A percentile compares a stretch with the other conserved stretches of the same genome.
Conservation (phyloP, 306 rosid species). For the Castanea sativa region DNA sequence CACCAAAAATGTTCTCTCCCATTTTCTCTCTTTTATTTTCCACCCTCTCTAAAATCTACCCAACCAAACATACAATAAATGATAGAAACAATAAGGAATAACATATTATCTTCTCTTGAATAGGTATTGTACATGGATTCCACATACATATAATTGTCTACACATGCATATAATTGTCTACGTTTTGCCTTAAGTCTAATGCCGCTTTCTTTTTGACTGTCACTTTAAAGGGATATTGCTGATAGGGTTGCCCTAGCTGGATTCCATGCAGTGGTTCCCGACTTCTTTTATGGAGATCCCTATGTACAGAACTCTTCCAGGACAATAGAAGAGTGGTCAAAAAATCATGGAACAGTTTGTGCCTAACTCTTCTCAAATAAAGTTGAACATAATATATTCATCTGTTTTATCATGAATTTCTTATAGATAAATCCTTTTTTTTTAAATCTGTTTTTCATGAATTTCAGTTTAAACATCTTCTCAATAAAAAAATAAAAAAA, state of each 20-base stretch:
- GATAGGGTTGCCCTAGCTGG: slow-evolving; percentile 1
- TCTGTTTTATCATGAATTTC: background rate
- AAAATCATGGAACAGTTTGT: slow-evolving; percentile 8
- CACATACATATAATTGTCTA: background rate
- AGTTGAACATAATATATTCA: background rate
- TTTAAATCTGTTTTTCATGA: too few species aligned
- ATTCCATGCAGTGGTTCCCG: slow-evolving; percentile 1
- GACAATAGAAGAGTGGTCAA: background rate
- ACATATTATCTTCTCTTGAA: background rate
- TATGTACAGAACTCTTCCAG: background rate
- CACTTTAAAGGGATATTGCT: background rate
- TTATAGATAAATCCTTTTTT: too few species aligned
- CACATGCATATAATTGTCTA: background rate
- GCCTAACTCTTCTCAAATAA: background rate
- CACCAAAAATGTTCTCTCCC: too few species aligned
- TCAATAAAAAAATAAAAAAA: too few species aligned
- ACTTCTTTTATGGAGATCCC: slow-evolving; percentile 7
- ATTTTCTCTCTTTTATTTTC: too few species aligned
- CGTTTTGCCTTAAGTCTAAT: background rate
- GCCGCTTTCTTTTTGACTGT: background rate
- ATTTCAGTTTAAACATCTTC: too few species aligned
- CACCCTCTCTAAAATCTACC: too few species aligned
- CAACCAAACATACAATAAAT: background rate
- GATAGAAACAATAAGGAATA: background rate
- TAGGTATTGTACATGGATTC: background rate